A percentile compares a stretch with the other conserved stretches of the same genome.
Conservation (phyloP, 768 basidiomycete species). For the Sarcodon sp. region DNA sequence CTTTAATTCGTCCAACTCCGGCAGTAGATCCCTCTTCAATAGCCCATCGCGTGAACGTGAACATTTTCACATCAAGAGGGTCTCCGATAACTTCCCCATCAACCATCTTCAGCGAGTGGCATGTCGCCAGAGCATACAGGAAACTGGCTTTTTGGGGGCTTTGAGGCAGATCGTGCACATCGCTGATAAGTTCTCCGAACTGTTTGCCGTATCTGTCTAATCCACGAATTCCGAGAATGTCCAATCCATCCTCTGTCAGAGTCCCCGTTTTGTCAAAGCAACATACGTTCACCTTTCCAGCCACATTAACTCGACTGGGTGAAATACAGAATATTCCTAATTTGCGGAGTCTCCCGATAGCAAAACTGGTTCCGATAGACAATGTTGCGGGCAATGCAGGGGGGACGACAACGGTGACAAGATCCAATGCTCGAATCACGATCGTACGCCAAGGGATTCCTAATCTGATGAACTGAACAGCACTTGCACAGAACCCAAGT, state of each 20-base stretch:
- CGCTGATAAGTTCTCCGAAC: slow-evolving; percentile 84
- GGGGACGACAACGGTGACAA: slow-evolving; percentile 95
- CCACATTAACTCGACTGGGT: slow-evolving; percentile 89
- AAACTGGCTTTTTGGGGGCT: slow-evolving; percentile 68
- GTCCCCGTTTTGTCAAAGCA: slow-evolving; percentile 99
- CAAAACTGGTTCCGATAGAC: slow-evolving; percentile 95
- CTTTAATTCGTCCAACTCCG: slow-evolving; percentile 61
- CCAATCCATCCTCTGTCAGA: slow-evolving; percentile 93
- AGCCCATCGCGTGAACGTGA: slow-evolving; percentile 92
- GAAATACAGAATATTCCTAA: slow-evolving; percentile 92
- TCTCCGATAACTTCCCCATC: slow-evolving; percentile 86
- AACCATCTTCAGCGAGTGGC: slow-evolving; percentile 89
- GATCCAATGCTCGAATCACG: slow-evolving; percentile 79
- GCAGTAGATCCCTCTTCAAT: slow-evolving; percentile 80
- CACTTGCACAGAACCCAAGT: slow-evolving; percentile 84
- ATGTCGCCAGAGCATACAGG: slow-evolving; percentile 88
- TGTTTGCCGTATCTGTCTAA: slow-evolving; percentile 63
- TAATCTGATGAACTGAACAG: slow-evolving; percentile 82
- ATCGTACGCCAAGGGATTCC: slow-evolving; percentile 90
- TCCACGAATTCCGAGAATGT: slow-evolving; percentile 87
- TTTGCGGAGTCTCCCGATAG: slow-evolving; percentile 79
- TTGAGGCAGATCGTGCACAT: slow-evolving; percentile 75
- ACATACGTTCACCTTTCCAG: slow-evolving; percentile 91
- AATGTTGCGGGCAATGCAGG: slow-evolving; percentile 95
- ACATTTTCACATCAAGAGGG: slow-evolving; percentile 96